Evolutionary conservation across 139 green algal species (phyloP).

Genomic region (Desmodesmus armatus): DNA sequence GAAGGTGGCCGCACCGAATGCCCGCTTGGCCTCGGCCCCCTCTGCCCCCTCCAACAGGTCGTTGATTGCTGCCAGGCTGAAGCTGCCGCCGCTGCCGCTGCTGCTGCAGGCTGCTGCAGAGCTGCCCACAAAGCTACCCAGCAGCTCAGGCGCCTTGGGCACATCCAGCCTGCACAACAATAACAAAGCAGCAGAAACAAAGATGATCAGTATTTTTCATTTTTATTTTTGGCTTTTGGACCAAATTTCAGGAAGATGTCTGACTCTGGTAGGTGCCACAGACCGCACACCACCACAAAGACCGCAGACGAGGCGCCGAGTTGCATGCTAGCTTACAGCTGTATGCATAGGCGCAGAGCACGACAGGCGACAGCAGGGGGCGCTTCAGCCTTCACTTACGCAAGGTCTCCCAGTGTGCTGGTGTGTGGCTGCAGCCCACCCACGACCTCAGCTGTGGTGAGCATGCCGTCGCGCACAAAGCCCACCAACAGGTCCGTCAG

Average conservation of each 20-base stretch:
- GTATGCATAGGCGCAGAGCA: too few relatives aligned
- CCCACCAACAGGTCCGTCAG: conserved; percentile 75
- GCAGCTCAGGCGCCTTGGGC: conserved; percentile 72
- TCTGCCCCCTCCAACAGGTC: conserved; percentile 57
- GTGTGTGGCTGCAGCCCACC: conserved; percentile 61
- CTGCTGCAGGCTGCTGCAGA: conserved; percentile 52
- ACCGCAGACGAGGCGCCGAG: too few relatives aligned
- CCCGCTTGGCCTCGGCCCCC: conserved; percentile 68
- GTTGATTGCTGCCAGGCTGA: conserved; percentile 38
- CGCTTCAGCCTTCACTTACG: conserved; percentile 43
- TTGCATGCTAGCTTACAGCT: too few relatives aligned
- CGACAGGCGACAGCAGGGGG: too few relatives aligned
- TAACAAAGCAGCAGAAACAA: neutral
- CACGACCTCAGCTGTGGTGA: conserved; percentile 63
- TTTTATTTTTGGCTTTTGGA: neutral
- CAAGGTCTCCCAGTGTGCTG: conserved; percentile 76
- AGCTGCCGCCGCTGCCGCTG: too few relatives aligned
- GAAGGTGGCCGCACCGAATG: conserved; percentile 66
- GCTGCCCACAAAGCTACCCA: conserved; percentile 74
- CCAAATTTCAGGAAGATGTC: too few relatives aligned
- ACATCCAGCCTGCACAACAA: conserved; percentile 69
- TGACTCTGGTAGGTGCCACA: too few relatives aligned
- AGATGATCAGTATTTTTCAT: neutral
- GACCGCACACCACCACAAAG: too few relatives aligned
- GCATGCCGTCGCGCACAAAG: conserved; percentile 58